Percentiles rank a stretch among this genome's conserved stretches.
Evolutionary conservation across 225 moss, liverwort and hornwort species (phyloP).

Genomic region (Bryoerythrophyllum caledonicum): DNA sequence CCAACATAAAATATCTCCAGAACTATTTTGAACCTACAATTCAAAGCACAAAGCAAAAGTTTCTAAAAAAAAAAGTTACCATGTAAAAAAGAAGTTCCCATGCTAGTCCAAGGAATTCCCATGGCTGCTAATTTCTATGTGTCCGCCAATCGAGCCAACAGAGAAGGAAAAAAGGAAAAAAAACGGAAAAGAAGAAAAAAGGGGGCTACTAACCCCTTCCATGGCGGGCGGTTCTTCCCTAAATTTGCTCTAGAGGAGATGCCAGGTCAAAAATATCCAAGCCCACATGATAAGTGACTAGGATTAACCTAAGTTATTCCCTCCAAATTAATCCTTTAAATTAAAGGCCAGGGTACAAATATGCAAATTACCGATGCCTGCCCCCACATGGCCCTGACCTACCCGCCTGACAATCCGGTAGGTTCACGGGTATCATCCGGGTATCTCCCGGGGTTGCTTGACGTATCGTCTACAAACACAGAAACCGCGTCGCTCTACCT

Average conservation of each 20-base stretch:
- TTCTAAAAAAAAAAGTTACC: no score
- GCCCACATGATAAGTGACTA: background rate
- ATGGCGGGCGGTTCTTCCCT: background rate
- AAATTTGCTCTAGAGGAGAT: background rate
- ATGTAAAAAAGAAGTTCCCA: no score
- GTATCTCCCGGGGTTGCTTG: background rate
- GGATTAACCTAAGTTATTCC: constrained; percentile 2
- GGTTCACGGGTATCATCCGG: accelerated
- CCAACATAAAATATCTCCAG: no score
- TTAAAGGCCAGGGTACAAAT: background rate
- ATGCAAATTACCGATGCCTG: background rate
- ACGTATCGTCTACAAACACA: constrained; percentile 25
- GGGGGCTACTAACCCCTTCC: no score
- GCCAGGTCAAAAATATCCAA: background rate
- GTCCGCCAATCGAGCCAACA: no score
- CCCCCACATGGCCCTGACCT: background rate
- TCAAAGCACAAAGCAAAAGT: no score
- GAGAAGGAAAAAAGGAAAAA: no score
- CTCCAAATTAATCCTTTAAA: no score
- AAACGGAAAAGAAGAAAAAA: no score
- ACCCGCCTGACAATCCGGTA: background rate
- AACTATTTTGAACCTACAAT: no score
- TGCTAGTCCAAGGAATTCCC: no score
- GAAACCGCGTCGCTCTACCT: background rate
- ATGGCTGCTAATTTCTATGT: no score